These are phyloP conservation scores for Bauhinia variegata DNA, from an alignment of 306 rosid species.

Conservation along the genomic window DNA sequence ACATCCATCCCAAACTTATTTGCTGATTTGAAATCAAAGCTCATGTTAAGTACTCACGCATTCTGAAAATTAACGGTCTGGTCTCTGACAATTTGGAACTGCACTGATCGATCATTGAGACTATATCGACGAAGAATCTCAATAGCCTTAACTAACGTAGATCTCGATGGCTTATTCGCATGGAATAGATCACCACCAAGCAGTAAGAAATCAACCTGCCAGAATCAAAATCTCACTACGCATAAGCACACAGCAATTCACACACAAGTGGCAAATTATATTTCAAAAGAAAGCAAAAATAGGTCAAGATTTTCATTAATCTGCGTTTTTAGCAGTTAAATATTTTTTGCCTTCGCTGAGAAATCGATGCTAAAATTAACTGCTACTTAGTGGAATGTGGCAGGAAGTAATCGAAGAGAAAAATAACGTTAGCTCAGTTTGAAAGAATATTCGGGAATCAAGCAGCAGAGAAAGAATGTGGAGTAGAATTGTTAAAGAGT, in stretches of 20 bases:
- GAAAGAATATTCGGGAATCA: background rate
- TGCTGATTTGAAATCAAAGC: background rate
- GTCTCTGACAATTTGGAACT: constrained; percentile 96
- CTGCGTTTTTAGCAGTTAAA: background rate
- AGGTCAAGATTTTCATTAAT: background rate
- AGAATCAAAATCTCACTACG: constrained; percentile 13
- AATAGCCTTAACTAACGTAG: constrained; percentile 83
- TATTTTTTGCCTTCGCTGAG: too few species aligned
- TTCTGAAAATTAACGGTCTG: constrained; percentile 87
- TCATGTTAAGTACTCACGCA: constrained; percentile 43
- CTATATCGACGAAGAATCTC: constrained; percentile 91
- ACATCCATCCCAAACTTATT: background rate
- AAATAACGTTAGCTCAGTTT: background rate
- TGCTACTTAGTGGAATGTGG: background rate
- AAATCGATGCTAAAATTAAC: too few species aligned
- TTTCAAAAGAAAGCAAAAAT: too few species aligned
- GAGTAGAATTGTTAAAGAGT: background rate
- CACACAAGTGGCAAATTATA: background rate
- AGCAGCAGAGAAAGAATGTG: background rate
- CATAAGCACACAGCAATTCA: constrained; percentile 9
- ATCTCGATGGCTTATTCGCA: constrained; percentile 91
- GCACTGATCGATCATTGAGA: constrained; percentile 80
- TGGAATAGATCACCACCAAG: constrained; percentile 98
- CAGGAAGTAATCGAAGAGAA: background rate
- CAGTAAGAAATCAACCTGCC: constrained; percentile 67